A percentile compares a stretch with the other conserved stretches of the same genome.
phyloP scores from a whole-genome alignment of 192 early-diverging fungal genomes.

The Podila clonocystis region DNA sequence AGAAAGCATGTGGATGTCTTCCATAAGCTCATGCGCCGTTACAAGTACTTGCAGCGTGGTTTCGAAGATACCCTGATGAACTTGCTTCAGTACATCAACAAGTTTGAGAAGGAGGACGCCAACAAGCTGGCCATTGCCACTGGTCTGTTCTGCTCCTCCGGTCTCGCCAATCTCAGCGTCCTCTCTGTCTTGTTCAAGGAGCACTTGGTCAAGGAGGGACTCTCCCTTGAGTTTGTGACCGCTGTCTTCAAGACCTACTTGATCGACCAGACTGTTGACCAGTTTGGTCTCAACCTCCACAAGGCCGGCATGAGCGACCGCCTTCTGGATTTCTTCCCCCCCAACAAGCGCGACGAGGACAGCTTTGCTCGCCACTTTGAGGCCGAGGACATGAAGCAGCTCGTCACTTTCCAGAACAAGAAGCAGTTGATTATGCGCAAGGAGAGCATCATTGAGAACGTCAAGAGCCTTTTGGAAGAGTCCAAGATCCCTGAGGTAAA shows the following conservation, averaged over 20 bases:
- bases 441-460: conserved; percentile 66
- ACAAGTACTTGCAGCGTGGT: conserved; percentile 91
- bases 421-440: conserved; percentile 74
- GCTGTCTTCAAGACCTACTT: conserved; percentile 84
- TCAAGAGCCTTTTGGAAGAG: conserved; percentile 71
- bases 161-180: conserved; percentile 76
- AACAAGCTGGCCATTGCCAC: conserved; percentile 82
- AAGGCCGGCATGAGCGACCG: conserved; percentile 77
- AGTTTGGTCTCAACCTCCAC: conserved; percentile 76
- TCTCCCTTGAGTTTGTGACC: conserved; percentile 85
- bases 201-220: conserved; percentile 93
- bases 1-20: conserved; percentile 86
- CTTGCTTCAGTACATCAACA: conserved; percentile 91
- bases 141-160: conserved; percentile 75
- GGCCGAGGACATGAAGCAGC: conserved; percentile 88
- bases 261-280: conserved; percentile 77
- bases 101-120: conserved; percentile 81
- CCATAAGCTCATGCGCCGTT: conserved; percentile 89
- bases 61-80: conserved; percentile 89
- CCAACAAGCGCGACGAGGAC: conserved; percentile 88
- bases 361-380: conserved; percentile 93
- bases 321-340: conserved; percentile 92
- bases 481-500: conserved; percentile 67
- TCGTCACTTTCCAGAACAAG: conserved; percentile 85
- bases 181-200: conserved; percentile 88